phyloP scores from a whole-genome alignment of 1,284 basidiomycete genomes.

The Cystobasidiaceae sp. region DNA sequence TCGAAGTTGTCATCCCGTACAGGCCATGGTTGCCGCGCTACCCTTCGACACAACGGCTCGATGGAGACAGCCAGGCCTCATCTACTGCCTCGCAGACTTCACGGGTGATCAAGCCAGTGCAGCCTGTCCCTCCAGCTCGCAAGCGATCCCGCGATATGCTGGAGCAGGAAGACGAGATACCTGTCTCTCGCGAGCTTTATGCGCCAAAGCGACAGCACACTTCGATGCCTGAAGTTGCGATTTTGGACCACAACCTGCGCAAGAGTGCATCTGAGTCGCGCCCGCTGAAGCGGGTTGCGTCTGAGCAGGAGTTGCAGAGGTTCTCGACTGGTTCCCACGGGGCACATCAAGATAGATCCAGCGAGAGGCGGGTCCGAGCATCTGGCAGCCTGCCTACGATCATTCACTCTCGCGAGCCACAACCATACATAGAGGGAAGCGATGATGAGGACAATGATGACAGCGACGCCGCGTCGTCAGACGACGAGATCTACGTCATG shows the following conservation, averaged over 20 bases:
- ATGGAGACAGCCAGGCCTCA: background rate
- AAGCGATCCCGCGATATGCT: no score
- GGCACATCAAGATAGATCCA: background rate
- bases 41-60: background rate
- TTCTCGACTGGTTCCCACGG: background rate
- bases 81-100: no score
- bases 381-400: constrained; percentile 4
- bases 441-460: background rate
- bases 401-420: background rate
- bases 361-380: background rate
- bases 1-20: constrained; percentile 28
- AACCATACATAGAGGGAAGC: background rate
- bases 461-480: background rate
- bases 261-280: no score
- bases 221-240: no score
- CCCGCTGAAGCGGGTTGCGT: no score
- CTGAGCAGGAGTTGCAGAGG: background rate
- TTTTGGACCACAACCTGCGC: no score
- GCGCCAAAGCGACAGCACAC: no score
- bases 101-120: no score
- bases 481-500: constrained; percentile 5
- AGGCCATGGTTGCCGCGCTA: constrained; percentile 6
- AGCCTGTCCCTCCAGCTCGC: no score
- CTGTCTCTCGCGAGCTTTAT: no score
- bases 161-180: no score